A percentile compares a stretch with the other conserved stretches of the same genome.
These are phyloP conservation scores for Areca catechu DNA, from an alignment of 176 grass and related monocot species.

Conservation along the genomic window DNA sequence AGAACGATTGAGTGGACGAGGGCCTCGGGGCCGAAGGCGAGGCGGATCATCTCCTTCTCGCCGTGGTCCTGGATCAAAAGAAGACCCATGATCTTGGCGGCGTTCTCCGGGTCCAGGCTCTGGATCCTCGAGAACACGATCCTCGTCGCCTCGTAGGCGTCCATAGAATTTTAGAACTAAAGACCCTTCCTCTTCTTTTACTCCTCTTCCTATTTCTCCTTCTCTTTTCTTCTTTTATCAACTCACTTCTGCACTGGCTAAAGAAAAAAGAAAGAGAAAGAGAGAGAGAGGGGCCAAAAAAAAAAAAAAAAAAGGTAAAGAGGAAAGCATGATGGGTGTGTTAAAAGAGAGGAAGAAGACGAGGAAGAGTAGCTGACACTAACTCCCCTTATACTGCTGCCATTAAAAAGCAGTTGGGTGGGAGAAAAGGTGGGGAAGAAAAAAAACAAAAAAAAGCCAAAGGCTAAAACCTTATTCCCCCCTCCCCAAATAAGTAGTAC, in stretches of 20 bases:
- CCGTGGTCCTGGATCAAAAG: slow-evolving; percentile 89
- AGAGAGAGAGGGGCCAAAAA: neutral
- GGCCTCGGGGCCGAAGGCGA: slow-evolving; percentile 79
- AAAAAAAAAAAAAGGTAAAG: neutral
- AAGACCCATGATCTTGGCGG: slow-evolving; percentile 87
- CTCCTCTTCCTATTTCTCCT: neutral
- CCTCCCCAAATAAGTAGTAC: no score
- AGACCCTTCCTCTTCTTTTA: neutral
- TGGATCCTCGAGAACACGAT: slow-evolving; percentile 97
- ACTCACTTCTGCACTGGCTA: slow-evolving; percentile 3
- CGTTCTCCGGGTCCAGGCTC: slow-evolving; percentile 73
- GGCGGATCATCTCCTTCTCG: slow-evolving; percentile 95
- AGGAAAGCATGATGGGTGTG: neutral
- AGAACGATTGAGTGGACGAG: slow-evolving; percentile 62
- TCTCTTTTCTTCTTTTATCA: neutral
- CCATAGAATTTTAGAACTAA: slow-evolving; percentile 36
- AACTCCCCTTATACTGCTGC: neutral
- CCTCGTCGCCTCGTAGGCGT: slow-evolving; percentile 95
- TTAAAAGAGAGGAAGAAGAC: slow-evolving; percentile 1
- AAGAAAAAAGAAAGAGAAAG: neutral
- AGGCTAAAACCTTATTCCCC: neutral
- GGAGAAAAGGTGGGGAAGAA: no score
- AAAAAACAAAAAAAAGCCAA: slow-evolving; percentile 8
- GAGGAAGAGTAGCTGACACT: neutral
- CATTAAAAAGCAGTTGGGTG: slow-evolving; percentile 7